A percentile compares a stretch with the other conserved stretches of the same genome.
Conservation (phyloP, 1,139 yeast species). For the Petasospora fabianii region DNA sequence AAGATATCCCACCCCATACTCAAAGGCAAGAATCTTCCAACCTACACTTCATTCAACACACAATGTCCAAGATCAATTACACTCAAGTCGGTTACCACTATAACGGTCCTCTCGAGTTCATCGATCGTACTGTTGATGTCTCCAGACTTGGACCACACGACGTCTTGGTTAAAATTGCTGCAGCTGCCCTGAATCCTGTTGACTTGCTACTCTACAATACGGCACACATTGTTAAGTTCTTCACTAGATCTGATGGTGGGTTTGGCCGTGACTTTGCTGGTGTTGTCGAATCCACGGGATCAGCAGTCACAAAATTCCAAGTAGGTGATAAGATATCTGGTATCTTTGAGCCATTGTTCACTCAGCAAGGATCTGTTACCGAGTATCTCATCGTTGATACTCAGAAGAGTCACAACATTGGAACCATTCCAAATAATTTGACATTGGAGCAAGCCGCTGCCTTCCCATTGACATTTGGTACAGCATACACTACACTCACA, state of each 20-base stretch:
- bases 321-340: conserved; percentile 54
- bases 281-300: conserved; percentile 66
- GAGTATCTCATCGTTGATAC: conserved; percentile 42
- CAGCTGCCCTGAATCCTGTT: conserved; percentile 68
- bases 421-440: conserved; percentile 36
- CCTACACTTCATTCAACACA: no score
- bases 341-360: conserved; percentile 37
- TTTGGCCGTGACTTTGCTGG: conserved; percentile 82
- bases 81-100: conserved; percentile 13
- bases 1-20: no score
- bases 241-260: conserved; percentile 13
- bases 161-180: conserved; percentile 46
- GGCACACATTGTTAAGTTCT: conserved; percentile 9
- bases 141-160: conserved; percentile 4
- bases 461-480: conserved; percentile 47
- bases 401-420: conserved; percentile 24
- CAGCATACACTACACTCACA: conserved; percentile 37
- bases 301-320: conserved; percentile 46
- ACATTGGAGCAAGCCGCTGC: conserved; percentile 61
- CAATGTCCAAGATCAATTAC: no score
- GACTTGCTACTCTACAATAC: conserved; percentile 41
- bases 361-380: conserved; percentile 52
- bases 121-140: background rate
- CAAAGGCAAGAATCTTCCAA: no score
- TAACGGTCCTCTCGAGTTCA: conserved; percentile 7